A percentile compares a stretch with the other conserved stretches of the same genome.
Evolutionary conservation across 768 basidiomycete species (phyloP).

Genomic region (Podaxis mareebaensis): DNA sequence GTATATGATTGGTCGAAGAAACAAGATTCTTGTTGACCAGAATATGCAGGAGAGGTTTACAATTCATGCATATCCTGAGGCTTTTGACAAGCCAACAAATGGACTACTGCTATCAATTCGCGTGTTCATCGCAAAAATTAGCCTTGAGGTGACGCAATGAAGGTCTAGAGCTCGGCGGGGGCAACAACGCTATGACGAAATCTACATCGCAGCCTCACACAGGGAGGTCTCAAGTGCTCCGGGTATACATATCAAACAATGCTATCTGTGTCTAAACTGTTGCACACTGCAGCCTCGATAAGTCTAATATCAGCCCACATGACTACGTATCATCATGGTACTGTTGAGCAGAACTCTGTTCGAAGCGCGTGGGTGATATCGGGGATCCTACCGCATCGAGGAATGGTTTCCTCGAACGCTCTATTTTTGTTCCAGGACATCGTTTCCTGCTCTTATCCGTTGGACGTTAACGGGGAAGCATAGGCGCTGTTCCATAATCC

Average conservation of each 20-base stretch:
- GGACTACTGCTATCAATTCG: not conserved
- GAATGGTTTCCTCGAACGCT: not conserved
- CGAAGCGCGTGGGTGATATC: not conserved
- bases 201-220: not conserved
- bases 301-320: not conserved
- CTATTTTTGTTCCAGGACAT: not conserved
- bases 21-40: no score
- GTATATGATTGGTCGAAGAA: no score
- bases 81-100: no score
- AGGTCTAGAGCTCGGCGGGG: not conserved
- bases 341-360: not conserved
- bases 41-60: no score
- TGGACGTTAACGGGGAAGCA: not conserved
- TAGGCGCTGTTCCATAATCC: not conserved
- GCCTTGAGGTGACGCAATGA: not conserved
- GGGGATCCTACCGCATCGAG: not conserved
- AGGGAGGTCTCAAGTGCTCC: not conserved
- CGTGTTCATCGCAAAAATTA: not conserved
- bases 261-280: not conserved
- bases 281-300: not conserved
- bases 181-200: not conserved
- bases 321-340: not conserved
- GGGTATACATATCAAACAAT: not conserved
- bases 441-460: not conserved
- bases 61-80: no score